Conservation (phyloP, 192 early-diverging fungal species). For the Cetraspora pellucida region DNA sequence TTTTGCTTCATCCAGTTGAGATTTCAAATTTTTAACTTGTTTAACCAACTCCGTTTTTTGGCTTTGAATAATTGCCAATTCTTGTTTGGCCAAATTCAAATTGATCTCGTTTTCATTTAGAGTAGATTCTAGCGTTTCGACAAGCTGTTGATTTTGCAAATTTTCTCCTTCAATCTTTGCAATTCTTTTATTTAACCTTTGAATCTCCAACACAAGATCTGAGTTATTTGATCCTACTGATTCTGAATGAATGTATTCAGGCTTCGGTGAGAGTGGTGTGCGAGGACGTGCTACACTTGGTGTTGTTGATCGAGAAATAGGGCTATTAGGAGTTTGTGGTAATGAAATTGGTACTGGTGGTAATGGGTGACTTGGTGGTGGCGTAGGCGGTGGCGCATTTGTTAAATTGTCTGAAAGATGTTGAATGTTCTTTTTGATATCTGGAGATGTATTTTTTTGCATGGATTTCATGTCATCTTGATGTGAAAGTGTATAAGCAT, state of each 20-base stretch:
- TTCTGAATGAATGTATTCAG: conserved; percentile 8
- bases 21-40: conserved; percentile 44
- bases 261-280: conserved; percentile 13
- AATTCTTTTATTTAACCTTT: conserved; percentile 40
- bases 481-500: not conserved
- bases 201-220: conserved; percentile 28
- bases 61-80: conserved; percentile 36
- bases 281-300: conserved; percentile 24
- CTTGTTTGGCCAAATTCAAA: conserved; percentile 42
- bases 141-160: conserved; percentile 39
- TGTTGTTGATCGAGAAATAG: conserved; percentile 1
- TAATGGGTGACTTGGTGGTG: conserved; percentile 38
- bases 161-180: conserved; percentile 42
- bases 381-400: conserved; percentile 31
- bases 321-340: conserved; percentile 32
- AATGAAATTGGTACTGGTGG: conserved; percentile 19
- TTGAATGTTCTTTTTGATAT: conserved; percentile 38
- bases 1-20: conserved; percentile 42
- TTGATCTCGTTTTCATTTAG: conserved; percentile 48
- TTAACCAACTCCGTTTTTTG: conserved; percentile 40
- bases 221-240: not conserved
- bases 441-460: conserved; percentile 40
- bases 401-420: conserved; percentile 34
- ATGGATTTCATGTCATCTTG: conserved; percentile 42
- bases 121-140: conserved; percentile 46